A percentile compares a stretch with the other conserved stretches of the same genome.
Evolutionary conservation across 1,284 basidiomycete species (phyloP).

Genomic region (Pseudozyma tsukubaensis): DNA sequence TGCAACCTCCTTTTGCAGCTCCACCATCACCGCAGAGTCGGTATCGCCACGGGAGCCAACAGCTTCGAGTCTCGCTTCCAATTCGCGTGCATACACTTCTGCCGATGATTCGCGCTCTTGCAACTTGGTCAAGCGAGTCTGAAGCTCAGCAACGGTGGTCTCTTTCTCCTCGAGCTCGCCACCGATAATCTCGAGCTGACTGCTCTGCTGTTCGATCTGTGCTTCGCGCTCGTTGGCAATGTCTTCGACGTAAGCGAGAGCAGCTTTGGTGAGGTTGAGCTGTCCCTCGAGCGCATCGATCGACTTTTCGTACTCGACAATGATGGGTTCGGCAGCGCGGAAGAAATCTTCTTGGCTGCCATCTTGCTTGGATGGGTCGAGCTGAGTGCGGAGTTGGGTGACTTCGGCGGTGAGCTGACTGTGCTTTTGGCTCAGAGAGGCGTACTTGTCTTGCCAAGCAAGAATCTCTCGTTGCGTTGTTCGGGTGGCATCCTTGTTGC

Average conservation of each 20-base stretch:
- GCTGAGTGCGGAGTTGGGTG: constrained; percentile 70
- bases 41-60: constrained; percentile 82
- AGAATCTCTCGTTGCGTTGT: constrained; percentile 75
- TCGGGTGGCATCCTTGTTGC: constrained; percentile 33
- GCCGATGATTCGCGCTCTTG: constrained; percentile 88
- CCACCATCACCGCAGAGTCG: constrained; percentile 80
- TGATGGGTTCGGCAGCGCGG: constrained; percentile 95
- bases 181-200: constrained; percentile 72
- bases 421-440: constrained; percentile 83
- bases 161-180: constrained; percentile 81
- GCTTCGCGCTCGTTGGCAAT: constrained; percentile 89
- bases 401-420: constrained; percentile 88
- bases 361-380: constrained; percentile 57
- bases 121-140: constrained; percentile 81
- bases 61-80: constrained; percentile 87
- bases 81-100: constrained; percentile 90
- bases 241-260: constrained; percentile 87
- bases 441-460: constrained; percentile 82
- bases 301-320: constrained; percentile 94
- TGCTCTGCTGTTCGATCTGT: constrained; percentile 74
- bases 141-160: constrained; percentile 83
- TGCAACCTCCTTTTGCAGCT: constrained; percentile 84
- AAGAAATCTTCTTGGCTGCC: constrained; percentile 82
- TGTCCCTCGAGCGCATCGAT: constrained; percentile 95
- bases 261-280: constrained; percentile 86